These are phyloP conservation scores for Fusarium sp. DNA, from an alignment of 2,329 filamentous ascomycete species.

Conservation along the genomic window DNA sequence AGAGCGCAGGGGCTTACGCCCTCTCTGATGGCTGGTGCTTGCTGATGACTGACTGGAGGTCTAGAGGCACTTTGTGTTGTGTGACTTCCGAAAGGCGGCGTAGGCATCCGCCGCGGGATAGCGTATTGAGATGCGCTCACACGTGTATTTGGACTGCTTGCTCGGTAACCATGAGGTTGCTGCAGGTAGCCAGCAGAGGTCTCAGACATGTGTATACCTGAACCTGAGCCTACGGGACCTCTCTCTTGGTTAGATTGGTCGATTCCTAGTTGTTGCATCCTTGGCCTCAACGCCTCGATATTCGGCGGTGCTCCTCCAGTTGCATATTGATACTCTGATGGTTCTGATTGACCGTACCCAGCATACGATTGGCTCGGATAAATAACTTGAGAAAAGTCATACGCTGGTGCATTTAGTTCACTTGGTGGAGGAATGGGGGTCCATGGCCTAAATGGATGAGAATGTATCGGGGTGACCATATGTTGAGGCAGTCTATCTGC, in stretches of 20 bases:
- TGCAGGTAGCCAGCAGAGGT: background rate
- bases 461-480: background rate
- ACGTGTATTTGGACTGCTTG: background rate
- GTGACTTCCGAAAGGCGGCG: background rate
- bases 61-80: rapidly evolving
- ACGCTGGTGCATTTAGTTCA: rapidly evolving
- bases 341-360: background rate
- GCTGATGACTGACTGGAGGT: background rate
- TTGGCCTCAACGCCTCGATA: background rate
- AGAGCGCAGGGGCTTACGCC: too few species aligned
- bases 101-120: background rate
- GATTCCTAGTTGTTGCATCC: background rate
- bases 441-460: background rate
- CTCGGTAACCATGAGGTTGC: background rate
- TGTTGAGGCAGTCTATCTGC: background rate
- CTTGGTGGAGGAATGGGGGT: background rate
- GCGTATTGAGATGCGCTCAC: background rate
- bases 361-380: background rate
- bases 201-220: background rate
- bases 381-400: background rate
- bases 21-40: too few species aligned
- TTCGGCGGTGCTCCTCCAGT: background rate
- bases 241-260: background rate
- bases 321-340: background rate
- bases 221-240: rapidly evolving